Percentiles rank a stretch among this genome's conserved stretches.
Evolutionary conservation across 75 land plant genomes (phyloP).

Genomic region (Adiantum capillusveneris): DNA sequence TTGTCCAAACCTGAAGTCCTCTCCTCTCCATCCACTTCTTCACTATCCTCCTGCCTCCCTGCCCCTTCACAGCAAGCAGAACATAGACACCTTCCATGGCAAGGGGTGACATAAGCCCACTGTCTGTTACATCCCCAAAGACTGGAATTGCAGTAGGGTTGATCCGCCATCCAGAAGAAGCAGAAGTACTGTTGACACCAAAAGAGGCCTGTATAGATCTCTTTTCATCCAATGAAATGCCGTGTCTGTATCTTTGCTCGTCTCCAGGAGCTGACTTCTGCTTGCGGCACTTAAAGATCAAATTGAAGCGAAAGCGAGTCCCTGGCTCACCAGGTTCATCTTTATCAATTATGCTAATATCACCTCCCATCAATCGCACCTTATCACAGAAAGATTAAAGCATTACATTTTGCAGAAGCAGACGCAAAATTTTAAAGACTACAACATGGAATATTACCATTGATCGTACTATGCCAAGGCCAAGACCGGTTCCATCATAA

Average conservation of each 20-base stretch:
- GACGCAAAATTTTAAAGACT: no score
- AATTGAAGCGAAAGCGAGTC: conserved; percentile 68
- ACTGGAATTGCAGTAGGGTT: background rate
- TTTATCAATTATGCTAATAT: conserved; percentile 66
- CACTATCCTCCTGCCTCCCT: conserved; percentile 28
- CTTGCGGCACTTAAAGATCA: conserved; percentile 28
- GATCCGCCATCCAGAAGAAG: conserved; percentile 2
- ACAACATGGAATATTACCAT: no score
- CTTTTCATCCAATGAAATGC: background rate
- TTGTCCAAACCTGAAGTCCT: conserved; percentile 37
- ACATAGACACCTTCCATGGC: conserved; percentile 29
- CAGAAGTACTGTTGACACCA: background rate
- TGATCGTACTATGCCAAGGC: conserved; percentile 81
- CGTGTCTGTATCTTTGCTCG: background rate
- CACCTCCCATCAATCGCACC: conserved; percentile 87
- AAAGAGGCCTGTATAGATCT: background rate
- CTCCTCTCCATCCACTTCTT: conserved; percentile 37
- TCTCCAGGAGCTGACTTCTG: background rate
- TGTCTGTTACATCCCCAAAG: background rate
- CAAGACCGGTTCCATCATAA: conserved; percentile 75
- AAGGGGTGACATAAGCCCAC: conserved; percentile 1
- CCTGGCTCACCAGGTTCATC: conserved; percentile 44
- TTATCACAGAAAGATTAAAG: conserved; percentile 5
- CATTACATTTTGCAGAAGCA: conserved; percentile 1
- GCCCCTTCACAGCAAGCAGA: conserved; percentile 43